Base-by-base conservation (phyloP, 1,284 basidiomycete genomes). In the Heterobasidion parviporum region DNA sequence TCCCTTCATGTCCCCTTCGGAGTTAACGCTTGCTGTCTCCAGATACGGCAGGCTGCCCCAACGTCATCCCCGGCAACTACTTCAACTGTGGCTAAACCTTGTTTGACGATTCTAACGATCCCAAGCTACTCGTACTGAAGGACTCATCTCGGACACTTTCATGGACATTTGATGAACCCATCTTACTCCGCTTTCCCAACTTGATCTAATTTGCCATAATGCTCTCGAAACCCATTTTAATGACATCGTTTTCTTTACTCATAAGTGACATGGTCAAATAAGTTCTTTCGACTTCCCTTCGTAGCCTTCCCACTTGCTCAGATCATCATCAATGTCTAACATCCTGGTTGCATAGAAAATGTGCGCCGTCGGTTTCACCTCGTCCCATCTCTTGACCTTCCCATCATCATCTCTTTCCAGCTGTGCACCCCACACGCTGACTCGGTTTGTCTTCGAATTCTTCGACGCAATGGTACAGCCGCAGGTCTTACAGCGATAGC, bases 241-340 rank as follows among this genome's bases (percentile, higher is more conserved):
- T 41, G 38, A 41, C 10, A 41, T n/a, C 38, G 38, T 41, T 41
- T 41, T 8, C n/a, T 26, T 26, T 26, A 26, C 26, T 26, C 26
- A 26, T 26, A 4, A 26, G 26, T 26, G 26, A 26, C 26, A 26
- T 26, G 26, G 26, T 41, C 38, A 41, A n/a, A 41, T 4, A 41
- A 41, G 10, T 41, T n/a, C 69, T 50, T 65, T 61, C 34, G 81
- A 83, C 52, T 63, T 60, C 10, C 65, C 69, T 59, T 79, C 74
- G 63, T 85, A 86, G 14, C 83, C 83, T 50, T 76, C 73, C 83
- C 82, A 85, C 62, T 85, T 87, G 26, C 70, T 72, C 57, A 86
- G 58, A 4, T 61, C 70, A 60, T 86, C 84, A 8, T 70, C 56
- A 10, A 85, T 65, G 55, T 83, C 80, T 53, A 85, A 58, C 70